Evolutionary conservation across 139 green algal genomes (phyloP).

Genomic region (Tetraselmis striata): DNA sequence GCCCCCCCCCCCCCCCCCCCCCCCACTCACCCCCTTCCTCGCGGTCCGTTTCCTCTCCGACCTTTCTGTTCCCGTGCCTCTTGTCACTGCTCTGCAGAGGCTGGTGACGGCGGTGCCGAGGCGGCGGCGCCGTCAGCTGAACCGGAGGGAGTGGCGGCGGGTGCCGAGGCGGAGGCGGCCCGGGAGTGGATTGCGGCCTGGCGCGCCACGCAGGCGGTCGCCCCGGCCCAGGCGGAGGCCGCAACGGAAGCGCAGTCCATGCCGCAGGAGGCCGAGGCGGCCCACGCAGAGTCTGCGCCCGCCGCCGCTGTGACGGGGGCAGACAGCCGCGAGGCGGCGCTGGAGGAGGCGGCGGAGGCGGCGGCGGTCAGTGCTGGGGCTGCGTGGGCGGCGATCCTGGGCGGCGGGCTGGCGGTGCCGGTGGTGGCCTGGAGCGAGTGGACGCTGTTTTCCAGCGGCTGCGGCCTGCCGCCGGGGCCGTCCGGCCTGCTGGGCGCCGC

Average conservation of each 20-base stretch:
- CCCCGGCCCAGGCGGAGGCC: too few relatives aligned
- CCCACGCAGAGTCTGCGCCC: not conserved
- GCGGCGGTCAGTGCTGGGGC: not conserved
- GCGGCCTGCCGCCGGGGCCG: slow-evolving; percentile 59
- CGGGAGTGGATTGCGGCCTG: not conserved
- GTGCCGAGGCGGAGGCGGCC: not conserved
- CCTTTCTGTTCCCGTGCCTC: not conserved
- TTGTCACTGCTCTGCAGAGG: not conserved
- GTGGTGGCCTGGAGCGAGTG: slow-evolving; percentile 34
- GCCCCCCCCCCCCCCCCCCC: too few relatives aligned
- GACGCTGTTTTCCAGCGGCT: slow-evolving; percentile 39
- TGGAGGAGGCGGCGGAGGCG: not conserved
- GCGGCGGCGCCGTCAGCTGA: not conserved
- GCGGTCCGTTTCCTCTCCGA: not conserved
- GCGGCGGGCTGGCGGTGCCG: slow-evolving; percentile 21
- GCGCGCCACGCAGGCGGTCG: not conserved
- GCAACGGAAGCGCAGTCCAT: not conserved
- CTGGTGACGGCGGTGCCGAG: not conserved
- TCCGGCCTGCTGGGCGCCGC: slow-evolving; percentile 45
- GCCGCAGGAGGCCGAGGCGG: not conserved
- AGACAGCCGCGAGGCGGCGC: too few relatives aligned
- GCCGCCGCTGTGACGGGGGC: not conserved
- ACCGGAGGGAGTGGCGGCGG: not conserved
- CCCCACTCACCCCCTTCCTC: not conserved
- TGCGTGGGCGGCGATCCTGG: not conserved